phyloP scores from a whole-genome alignment of 2,329 filamentous ascomycete genomes.

The Teratosphaeriaceae sp. region DNA sequence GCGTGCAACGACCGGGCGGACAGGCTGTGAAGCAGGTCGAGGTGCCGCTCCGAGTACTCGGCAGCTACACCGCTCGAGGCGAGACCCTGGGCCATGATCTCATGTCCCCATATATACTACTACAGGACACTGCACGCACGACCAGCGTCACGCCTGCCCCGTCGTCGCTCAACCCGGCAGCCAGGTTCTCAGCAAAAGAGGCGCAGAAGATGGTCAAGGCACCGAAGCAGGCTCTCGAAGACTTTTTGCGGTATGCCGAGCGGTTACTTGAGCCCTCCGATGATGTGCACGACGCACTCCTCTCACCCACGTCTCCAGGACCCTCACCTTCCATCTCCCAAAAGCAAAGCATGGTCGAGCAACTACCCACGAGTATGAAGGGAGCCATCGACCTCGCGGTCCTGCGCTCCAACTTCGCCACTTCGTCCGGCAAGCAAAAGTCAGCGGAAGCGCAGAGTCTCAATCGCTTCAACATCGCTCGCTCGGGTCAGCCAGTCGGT shows the following conservation, averaged over 20 bases:
- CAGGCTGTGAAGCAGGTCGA: conserved; percentile 83
- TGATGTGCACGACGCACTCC: conserved; percentile 52
- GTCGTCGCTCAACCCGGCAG: conserved; percentile 8
- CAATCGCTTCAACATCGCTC: conserved; percentile 93
- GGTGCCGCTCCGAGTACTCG: conserved; percentile 85
- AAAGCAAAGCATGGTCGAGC: conserved; percentile 28
- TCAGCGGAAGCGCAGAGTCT: conserved; percentile 51
- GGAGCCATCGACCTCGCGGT: conserved; percentile 91
- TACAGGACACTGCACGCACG: conserved; percentile 70
- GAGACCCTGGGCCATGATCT: conserved; percentile 89
- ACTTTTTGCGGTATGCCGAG: conserved; percentile 72
- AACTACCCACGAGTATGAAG: conserved; percentile 56
- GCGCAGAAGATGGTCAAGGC: conserved; percentile 35
- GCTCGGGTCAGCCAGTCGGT: conserved; percentile 84
- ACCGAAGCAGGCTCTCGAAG: conserved; percentile 40
- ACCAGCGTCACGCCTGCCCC: conserved; percentile 28
- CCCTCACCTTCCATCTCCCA: conserved; percentile 58
- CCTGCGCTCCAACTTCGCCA: conserved; percentile 65
- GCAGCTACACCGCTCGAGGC: conserved; percentile 83
- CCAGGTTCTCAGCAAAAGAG: conserved; percentile 14
- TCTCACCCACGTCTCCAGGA: conserved; percentile 65
- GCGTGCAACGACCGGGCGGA: conserved; percentile 80
- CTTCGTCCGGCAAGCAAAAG: conserved; percentile 49
- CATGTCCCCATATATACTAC: conserved; percentile 85
- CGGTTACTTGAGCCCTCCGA: conserved; percentile 59